These are phyloP conservation scores for Cryptococcus sp. DNA, from an alignment of 1,284 basidiomycete genomes.

Conservation along the genomic window DNA sequence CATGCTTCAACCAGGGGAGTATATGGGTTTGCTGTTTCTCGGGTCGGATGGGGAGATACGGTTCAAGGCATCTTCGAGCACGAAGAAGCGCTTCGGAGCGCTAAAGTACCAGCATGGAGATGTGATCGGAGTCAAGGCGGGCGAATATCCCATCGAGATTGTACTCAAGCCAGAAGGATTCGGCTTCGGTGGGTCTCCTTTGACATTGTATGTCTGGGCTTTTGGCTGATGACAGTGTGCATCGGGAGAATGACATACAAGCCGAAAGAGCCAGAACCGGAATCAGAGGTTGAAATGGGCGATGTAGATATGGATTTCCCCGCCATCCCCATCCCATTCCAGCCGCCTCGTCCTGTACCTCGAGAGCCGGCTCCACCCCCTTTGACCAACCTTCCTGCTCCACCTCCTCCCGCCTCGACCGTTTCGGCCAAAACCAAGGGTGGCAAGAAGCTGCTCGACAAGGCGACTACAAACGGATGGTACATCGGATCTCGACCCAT, in stretches of 20 bases:
- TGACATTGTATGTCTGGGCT: neutral
- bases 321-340: neutral
- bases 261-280: neutral
- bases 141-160: slow-evolving; percentile 26
- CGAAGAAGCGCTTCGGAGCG: slow-evolving; percentile 5
- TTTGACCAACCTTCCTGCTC: neutral
- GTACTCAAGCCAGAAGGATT: slow-evolving; percentile 29
- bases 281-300: neutral
- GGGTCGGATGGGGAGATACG: slow-evolving; percentile 2
- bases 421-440: neutral
- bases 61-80: neutral
- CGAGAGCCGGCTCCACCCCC: neutral
- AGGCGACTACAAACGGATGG: slow-evolving; percentile 16
- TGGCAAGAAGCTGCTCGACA: slow-evolving; percentile 6
- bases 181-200: slow-evolving; percentile 26
- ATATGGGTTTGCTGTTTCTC: slow-evolving; percentile 18
- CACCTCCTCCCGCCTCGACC: neutral
- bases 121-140: slow-evolving; percentile 27
- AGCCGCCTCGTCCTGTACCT: too few species aligned
- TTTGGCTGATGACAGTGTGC: slow-evolving; percentile 6
- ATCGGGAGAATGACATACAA: slow-evolving; percentile 6
- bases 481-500: slow-evolving; percentile 28
- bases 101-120: slow-evolving; percentile 38
- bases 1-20: slow-evolving; percentile 9
- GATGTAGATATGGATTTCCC: neutral